Percentiles rank a stretch among this genome's conserved stretches.
These are phyloP conservation scores for Nemania sp. DNA, from an alignment of 2,329 filamentous ascomycete species.

Conservation along the genomic window DNA sequence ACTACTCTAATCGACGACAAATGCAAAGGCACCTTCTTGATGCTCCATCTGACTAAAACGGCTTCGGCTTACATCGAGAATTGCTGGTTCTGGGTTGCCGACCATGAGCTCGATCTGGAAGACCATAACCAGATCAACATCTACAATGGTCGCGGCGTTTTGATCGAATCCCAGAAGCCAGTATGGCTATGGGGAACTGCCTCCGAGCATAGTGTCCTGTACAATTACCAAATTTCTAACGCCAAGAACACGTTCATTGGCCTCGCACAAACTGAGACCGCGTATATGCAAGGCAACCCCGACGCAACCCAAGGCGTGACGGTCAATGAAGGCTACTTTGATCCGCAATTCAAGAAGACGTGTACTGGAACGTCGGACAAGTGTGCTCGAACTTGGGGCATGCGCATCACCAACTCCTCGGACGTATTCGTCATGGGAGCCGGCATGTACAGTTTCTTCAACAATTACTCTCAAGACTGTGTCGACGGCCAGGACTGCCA, in stretches of 20 bases:
- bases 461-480: conserved; percentile 77
- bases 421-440: conserved; percentile 72
- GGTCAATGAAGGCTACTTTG: conserved; percentile 58
- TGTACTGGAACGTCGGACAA: conserved; percentile 50
- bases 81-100: conserved; percentile 86
- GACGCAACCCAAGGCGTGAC: conserved; percentile 68
- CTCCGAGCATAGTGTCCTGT: conserved; percentile 67
- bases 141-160: conserved; percentile 84
- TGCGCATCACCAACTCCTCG: conserved; percentile 69
- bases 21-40: conserved; percentile 75
- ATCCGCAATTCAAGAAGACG: conserved; percentile 67
- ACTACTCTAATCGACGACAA: conserved; percentile 63
- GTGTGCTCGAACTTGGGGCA: conserved; percentile 77
- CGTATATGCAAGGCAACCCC: conserved; percentile 85
- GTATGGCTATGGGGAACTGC: conserved; percentile 81
- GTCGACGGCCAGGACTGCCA: conserved; percentile 71
- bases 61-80: conserved; percentile 83
- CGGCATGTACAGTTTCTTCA: conserved; percentile 80
- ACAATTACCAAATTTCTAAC: conserved; percentile 83
- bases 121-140: conserved; percentile 81
- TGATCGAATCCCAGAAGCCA: conserved; percentile 75
- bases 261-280: conserved; percentile 86
- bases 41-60: conserved; percentile 65
- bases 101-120: conserved; percentile 80
- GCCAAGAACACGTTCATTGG: conserved; percentile 81